Evolutionary conservation across 2,329 filamentous ascomycete species (phyloP).

Genomic region (Aspergillus persii): DNA sequence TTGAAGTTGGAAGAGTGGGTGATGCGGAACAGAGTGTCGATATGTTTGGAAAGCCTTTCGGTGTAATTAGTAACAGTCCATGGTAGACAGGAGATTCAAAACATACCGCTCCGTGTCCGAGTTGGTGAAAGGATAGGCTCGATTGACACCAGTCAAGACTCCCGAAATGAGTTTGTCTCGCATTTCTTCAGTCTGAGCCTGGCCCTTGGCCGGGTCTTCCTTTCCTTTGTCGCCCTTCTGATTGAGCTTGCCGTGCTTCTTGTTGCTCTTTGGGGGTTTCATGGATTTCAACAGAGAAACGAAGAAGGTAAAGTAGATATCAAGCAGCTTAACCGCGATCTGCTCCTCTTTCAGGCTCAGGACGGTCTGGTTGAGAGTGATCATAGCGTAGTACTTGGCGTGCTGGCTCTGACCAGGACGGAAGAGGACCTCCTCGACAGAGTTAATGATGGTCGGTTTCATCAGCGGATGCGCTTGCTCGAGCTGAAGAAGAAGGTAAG

Average conservation of each 20-base stretch:
- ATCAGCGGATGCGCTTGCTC: slow-evolving; percentile 87
- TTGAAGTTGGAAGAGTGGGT: slow-evolving; percentile 99
- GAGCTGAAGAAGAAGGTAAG: slow-evolving; percentile 88
- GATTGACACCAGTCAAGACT: slow-evolving; percentile 89
- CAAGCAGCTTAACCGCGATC: slow-evolving; percentile 75
- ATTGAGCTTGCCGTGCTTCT: slow-evolving; percentile 37
- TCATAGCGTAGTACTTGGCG: slow-evolving; percentile 92
- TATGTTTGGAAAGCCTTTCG: slow-evolving; percentile 73
- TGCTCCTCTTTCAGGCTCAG: slow-evolving; percentile 78
- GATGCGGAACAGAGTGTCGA: slow-evolving; percentile 92
- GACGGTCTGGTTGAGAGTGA: slow-evolving; percentile 95
- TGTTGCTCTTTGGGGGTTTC: slow-evolving; percentile 37
- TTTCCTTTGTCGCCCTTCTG: slow-evolving; percentile 50
- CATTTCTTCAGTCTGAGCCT: slow-evolving; percentile 62
- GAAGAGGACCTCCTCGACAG: slow-evolving; percentile 85
- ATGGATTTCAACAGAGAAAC: slow-evolving; percentile 71
- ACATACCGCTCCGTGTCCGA: slow-evolving; percentile 71
- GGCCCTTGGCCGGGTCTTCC: slow-evolving; percentile 31
- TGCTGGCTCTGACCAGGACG: slow-evolving; percentile 82
- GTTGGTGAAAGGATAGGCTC: slow-evolving; percentile 88
- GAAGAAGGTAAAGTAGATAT: slow-evolving; percentile 92
- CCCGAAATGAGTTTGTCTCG: slow-evolving; percentile 90
- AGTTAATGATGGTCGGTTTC: slow-evolving; percentile 82
- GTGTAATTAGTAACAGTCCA: slow-evolving; percentile 19
- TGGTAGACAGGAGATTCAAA: not conserved